A percentile compares a stretch with the other conserved stretches of the same genome.
Conservation (phyloP, 164 flowering plant genomes). For the Tinospora cordifolia region DNA sequence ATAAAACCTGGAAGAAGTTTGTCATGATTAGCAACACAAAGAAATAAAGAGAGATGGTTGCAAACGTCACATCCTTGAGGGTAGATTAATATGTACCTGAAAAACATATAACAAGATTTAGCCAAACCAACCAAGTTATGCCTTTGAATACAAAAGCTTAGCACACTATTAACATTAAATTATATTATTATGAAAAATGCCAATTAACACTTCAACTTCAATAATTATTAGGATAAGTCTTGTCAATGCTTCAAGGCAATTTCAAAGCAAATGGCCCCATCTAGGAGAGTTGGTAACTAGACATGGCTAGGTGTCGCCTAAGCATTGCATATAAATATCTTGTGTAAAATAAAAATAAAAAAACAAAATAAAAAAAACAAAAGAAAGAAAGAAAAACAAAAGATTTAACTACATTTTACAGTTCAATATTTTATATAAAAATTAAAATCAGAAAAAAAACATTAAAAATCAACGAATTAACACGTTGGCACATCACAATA, state of each 20-base stretch:
- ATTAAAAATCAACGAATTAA: not conserved
- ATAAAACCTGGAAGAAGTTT: constrained; percentile 93
- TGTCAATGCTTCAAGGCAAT: too few species aligned
- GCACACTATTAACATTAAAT: not conserved
- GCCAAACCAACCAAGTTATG: constrained; percentile 1
- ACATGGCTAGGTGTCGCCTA: too few species aligned
- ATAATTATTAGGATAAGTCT: not conserved
- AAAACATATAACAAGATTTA: constrained; percentile 9
- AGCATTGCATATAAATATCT: too few species aligned
- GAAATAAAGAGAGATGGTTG: constrained; percentile 93
- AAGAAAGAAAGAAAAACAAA: too few species aligned
- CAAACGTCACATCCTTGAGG: constrained; percentile 97
- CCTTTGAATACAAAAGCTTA: not conserved
- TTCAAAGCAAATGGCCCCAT: too few species aligned
- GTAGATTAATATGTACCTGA: constrained; percentile 92
- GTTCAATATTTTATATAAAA: too few species aligned
- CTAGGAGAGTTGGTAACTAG: too few species aligned
- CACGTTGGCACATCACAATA: not conserved
- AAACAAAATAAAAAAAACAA: too few species aligned
- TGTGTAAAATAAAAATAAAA: too few species aligned
- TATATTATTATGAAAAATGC: not conserved
- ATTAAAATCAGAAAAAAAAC: too few species aligned
- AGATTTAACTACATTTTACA: too few species aligned
- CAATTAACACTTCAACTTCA: not conserved
- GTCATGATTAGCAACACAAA: constrained; percentile 98